Evolutionary conservation across 2,329 filamentous ascomycete genomes (phyloP), one percentile per base, ranked within the genome.

Genomic region (Ophiocordyceps robertsii): DNA sequence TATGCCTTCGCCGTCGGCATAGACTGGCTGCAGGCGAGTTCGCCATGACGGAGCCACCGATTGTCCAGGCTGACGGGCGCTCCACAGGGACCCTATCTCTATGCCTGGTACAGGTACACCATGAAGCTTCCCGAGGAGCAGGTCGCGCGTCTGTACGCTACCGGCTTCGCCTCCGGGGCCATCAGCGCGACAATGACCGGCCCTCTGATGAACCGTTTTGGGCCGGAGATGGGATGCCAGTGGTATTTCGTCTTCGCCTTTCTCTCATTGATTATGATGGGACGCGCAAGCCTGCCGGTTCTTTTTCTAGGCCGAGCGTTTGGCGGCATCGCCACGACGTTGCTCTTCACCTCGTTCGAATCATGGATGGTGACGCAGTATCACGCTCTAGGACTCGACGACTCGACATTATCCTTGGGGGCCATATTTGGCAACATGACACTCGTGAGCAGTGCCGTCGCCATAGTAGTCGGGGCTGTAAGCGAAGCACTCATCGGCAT

Each of bases 361-460:
- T 69, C 71, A 38, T 78, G 74, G 74, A 69, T 79, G 62, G 69
- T 78, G 27, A 65, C 70, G 38, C 73, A 79, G 50, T 78, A 68
- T 47, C 66, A 72, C 45, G 55, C 60, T 21, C 58, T 65, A 36
- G 63, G 63, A n/a, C 51, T 75, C 7, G 57, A 66, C n/a, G 56
- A 45, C 11, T 50, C 56, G 8, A 60, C 62, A 9, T 55, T 61
- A 8, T 65, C 64, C 35, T 60, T 80, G 29, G 67, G 67, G 42
- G 57, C 61, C 29, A 65, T 78, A 19, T 77, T 75, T 53, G 72
- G 70, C 5, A 59, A 65, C 27, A 69, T 73, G 59, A 68, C 68
- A 4, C 69, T 66, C 3, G 50, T 74, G 44, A 80, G 73, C 56
- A 69, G 71, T 39, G 56, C 75, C 13, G 68, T 74, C 14, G 75